Conservation (phyloP, 2,329 filamentous ascomycete species). For the Trichophyton verrucosum region DNA sequence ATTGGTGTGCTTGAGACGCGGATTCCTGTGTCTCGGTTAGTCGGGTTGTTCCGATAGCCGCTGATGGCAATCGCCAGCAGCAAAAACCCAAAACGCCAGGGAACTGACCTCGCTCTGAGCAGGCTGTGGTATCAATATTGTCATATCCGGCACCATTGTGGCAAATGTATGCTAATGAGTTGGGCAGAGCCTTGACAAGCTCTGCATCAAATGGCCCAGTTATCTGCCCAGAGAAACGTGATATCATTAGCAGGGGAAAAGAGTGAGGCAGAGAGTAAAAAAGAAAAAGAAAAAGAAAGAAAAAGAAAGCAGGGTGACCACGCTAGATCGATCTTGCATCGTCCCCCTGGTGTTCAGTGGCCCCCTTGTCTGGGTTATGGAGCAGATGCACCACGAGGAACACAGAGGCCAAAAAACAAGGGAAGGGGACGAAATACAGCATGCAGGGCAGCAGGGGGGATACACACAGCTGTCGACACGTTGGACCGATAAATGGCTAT, state of each 20-base stretch:
- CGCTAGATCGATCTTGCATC: neutral
- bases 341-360: neutral
- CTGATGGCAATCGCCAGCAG: neutral
- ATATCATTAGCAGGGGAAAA: neutral
- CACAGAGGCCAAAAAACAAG: neutral
- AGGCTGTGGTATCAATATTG: slow-evolving; percentile 45
- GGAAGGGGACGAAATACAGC: neutral
- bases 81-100: neutral
- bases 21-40: slow-evolving; percentile 19
- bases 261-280: neutral
- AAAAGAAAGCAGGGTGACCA: neutral
- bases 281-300: no score
- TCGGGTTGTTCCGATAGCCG: neutral
- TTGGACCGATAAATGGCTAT: slow-evolving; percentile 49
- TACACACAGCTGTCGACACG: slow-evolving; percentile 37
- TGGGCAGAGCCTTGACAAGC: slow-evolving; percentile 34
- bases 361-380: neutral
- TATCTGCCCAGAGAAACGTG: slow-evolving; percentile 17
- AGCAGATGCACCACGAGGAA: neutral
- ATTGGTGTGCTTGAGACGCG: slow-evolving; percentile 35
- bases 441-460: neutral
- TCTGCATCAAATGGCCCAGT: slow-evolving; percentile 40
- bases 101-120: slow-evolving; percentile 31
- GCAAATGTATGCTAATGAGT: slow-evolving; percentile 38
- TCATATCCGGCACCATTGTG: slow-evolving; percentile 50